Conservation (phyloP, 768 basidiomycete genomes). For the Suillus ampliporus region DNA sequence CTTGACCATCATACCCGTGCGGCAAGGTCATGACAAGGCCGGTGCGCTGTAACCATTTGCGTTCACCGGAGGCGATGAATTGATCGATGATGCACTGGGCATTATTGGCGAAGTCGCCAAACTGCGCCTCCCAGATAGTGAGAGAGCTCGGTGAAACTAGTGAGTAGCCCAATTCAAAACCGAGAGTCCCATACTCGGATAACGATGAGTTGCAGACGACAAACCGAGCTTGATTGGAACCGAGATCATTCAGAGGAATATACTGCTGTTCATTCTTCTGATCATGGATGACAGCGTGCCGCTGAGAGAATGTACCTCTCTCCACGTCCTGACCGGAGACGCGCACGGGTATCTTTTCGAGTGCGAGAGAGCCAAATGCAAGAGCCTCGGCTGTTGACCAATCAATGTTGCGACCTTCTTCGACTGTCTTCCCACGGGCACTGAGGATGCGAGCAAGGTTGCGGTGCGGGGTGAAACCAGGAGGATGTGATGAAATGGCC, state of each 20-base stretch:
- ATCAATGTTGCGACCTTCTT: slow-evolving; percentile 92
- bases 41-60: slow-evolving; percentile 96
- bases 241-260: slow-evolving; percentile 87
- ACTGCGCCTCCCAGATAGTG: slow-evolving; percentile 98
- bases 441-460: slow-evolving; percentile 93
- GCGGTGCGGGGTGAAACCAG: slow-evolving; percentile 85
- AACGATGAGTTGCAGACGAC: slow-evolving; percentile 96
- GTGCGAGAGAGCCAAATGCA: slow-evolving; percentile 90
- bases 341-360: slow-evolving; percentile 94
- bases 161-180: slow-evolving; percentile 98
- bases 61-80: slow-evolving; percentile 96
- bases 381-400: slow-evolving; percentile 99
- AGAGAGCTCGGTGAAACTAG: slow-evolving; percentile 92
- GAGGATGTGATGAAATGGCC: slow-evolving; percentile 84
- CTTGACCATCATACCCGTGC: slow-evolving; percentile 98
- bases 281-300: slow-evolving; percentile 96
- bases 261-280: slow-evolving; percentile 92
- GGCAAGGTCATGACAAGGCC: slow-evolving; percentile 89
- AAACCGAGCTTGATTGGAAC: slow-evolving; percentile 88
- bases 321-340: slow-evolving; percentile 98
- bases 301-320: slow-evolving; percentile 98
- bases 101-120: slow-evolving; percentile 98
- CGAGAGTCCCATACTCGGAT: slow-evolving; percentile 93
- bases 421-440: slow-evolving; percentile 87
- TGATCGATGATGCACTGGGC: slow-evolving; percentile 99